phyloP scores from a whole-genome alignment of 2,329 filamentous ascomycete species.

The Penicillium sp. region DNA sequence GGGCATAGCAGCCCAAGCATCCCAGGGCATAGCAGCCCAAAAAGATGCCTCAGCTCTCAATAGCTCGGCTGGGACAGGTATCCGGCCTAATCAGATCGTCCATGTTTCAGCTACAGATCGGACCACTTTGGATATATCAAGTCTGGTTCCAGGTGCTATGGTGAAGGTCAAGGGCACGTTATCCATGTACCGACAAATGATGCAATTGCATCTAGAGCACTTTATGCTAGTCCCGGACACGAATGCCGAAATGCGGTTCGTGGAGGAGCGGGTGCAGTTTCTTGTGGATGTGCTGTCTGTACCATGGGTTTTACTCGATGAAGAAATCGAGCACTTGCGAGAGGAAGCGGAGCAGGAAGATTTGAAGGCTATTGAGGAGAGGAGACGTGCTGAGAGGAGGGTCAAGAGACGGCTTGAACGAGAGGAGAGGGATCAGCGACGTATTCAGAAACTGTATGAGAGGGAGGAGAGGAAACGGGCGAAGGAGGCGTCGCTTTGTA shows the following conservation, averaged over 20 bases:
- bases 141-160: slow-evolving; percentile 47
- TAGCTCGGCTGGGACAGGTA: neutral
- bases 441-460: slow-evolving; percentile 34
- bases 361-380: slow-evolving; percentile 36
- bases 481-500: slow-evolving; percentile 29
- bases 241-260: slow-evolving; percentile 51
- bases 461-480: slow-evolving; percentile 40
- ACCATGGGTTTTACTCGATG: slow-evolving; percentile 50
- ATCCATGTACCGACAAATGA: slow-evolving; percentile 45
- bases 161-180: slow-evolving; percentile 56
- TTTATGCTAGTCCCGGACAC: slow-evolving; percentile 48
- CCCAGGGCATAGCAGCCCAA: slow-evolving; percentile 35
- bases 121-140: slow-evolving; percentile 43
- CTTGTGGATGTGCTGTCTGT: slow-evolving; percentile 46
- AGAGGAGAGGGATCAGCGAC: slow-evolving; percentile 38
- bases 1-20: slow-evolving; percentile 19
- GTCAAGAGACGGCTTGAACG: slow-evolving; percentile 23
- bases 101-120: slow-evolving; percentile 28
- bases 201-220: slow-evolving; percentile 53
- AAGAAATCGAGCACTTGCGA: slow-evolving; percentile 42
- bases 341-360: slow-evolving; percentile 40
- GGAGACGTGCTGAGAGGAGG: slow-evolving; percentile 28
- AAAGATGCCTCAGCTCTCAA: slow-evolving; percentile 16
- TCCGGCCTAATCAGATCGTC: neutral
- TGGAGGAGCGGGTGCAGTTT: slow-evolving; percentile 49